These are phyloP conservation scores for Sphaerosporella brunnea DNA, from an alignment of 495 filamentous ascomycete species.

Conservation along the genomic window DNA sequence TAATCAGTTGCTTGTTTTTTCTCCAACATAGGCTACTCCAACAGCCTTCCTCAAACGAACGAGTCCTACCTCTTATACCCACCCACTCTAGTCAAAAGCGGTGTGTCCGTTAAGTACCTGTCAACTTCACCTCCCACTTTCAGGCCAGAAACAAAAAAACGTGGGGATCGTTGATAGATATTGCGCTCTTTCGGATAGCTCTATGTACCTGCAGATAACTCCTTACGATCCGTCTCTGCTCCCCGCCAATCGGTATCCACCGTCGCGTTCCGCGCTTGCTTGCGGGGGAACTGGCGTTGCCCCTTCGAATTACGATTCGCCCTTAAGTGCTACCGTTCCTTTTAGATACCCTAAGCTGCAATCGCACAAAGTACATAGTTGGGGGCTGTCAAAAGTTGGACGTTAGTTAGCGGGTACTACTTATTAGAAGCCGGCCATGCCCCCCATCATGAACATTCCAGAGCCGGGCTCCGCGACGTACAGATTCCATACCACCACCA, in stretches of 20 bases:
- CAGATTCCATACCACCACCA: conserved; percentile 18
- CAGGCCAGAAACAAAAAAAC: background rate
- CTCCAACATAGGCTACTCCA: too few relatives aligned
- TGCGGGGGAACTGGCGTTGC: background rate
- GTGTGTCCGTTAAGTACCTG: too few relatives aligned
- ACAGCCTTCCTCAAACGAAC: too few relatives aligned
- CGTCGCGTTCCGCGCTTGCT: background rate
- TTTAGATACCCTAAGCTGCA: too few relatives aligned
- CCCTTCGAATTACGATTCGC: conserved; percentile 2
- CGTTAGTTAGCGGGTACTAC: too few relatives aligned
- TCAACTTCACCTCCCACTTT: too few relatives aligned
- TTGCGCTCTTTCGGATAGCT: background rate
- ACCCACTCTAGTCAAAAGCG: too few relatives aligned
- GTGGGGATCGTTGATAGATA: background rate
- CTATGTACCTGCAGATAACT: background rate
- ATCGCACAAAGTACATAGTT: too few relatives aligned
- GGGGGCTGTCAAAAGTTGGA: too few relatives aligned
- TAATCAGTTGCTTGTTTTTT: too few relatives aligned
- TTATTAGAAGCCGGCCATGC: conserved; percentile 4
- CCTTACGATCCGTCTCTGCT: background rate
- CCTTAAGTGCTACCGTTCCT: too few relatives aligned
- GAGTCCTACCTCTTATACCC: too few relatives aligned
- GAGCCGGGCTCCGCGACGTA: conserved; percentile 16
- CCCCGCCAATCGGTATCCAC: background rate
- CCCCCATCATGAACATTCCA: conserved; percentile 16